Evolutionary conservation across 306 rosid genomes (phyloP).

Genomic region (Corylus heterophylla): DNA sequence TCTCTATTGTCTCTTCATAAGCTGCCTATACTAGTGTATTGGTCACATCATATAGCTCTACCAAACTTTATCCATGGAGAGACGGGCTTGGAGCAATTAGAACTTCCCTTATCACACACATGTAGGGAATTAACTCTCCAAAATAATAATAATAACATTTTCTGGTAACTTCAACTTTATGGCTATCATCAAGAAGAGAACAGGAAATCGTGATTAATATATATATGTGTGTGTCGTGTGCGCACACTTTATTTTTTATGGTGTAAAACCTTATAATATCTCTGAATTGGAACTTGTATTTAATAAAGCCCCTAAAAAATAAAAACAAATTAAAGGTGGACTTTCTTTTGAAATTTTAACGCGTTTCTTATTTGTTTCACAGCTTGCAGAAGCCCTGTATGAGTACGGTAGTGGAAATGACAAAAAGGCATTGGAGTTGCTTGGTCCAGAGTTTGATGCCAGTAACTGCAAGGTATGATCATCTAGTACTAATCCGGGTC

Average conservation of each 20-base stretch:
- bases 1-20: background rate
- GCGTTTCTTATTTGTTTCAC: slow-evolving; percentile 23
- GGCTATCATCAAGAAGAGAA: slow-evolving; percentile 2
- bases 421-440: slow-evolving; percentile 55
- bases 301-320: no score
- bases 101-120: background rate
- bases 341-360: background rate
- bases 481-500: background rate
- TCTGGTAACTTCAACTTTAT: background rate
- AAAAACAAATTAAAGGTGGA: background rate
- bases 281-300: background rate
- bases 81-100: background rate
- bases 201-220: background rate
- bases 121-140: background rate
- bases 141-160: background rate
- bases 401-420: slow-evolving; percentile 73
- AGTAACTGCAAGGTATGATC: slow-evolving; percentile 59
- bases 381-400: slow-evolving; percentile 89
- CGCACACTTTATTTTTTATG: background rate
- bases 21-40: background rate
- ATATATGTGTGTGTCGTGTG: no score
- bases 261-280: background rate
- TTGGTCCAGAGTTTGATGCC: slow-evolving; percentile 77
- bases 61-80: background rate
- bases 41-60: background rate